Evolutionary conservation across 441 rosid species (phyloP), one percentile per base, ranked within the genome.

Genomic region (Eruca vesicaria): DNA sequence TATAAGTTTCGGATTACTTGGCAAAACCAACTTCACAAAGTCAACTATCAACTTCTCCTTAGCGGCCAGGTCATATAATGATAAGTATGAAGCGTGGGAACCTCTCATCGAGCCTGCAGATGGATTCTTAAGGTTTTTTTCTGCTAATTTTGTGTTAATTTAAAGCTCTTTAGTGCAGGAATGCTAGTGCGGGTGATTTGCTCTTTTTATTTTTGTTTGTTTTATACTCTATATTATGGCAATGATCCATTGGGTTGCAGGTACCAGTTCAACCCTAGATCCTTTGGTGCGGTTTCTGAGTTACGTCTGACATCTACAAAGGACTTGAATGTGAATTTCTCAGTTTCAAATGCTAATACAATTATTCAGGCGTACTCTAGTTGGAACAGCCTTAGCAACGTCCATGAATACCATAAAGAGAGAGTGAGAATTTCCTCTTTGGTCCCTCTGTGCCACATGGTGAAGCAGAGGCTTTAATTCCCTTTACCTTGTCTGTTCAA

Each of bases 321-420:
- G 87, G 94, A 93, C 79, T 84, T 96, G 69, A 96, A 94, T 86
- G 78, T 96, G 74, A 96, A 96, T 75, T 76, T 92, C 79, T 89
- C 98, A 28, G 92, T 90, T 71, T 87, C 96, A 58, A 96, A 88
- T 84, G 84, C 85, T 75, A 96, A 96, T 82, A 90, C 96, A 94
- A 84, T 94, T 60, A 85, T 94, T 81, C 98, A 96, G 90, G 98
- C 98, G 63, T 96, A 90, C 83, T 89, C 98, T 56, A 96, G 99
- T 87, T 96, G 98, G 99, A 88, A 84, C 80, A 90, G 84, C 80
- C 91, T 94, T 80, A 83, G 84, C 84, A 79, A 81, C 70, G 86
- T 77, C 75, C 89, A 86, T 61, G 88, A 81, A 75, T 66, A 79
- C 81, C 60, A 86, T 74, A 82, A 82, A 78, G 82, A 81, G 56